Conservation (phyloP, 768 basidiomycete genomes). For the Scleroderma bovista region DNA sequence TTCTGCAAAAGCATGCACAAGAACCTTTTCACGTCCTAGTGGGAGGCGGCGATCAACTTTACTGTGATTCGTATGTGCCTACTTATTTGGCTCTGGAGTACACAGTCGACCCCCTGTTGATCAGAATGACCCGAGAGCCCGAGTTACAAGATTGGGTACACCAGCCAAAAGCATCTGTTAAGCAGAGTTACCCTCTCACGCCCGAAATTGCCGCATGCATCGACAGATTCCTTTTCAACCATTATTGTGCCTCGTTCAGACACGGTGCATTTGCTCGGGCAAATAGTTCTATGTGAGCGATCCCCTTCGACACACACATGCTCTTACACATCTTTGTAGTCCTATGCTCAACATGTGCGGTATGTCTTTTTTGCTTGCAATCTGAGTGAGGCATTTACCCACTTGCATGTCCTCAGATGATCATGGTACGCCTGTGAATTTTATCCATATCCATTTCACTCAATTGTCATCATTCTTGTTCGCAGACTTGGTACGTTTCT, state of each 20-base stretch:
- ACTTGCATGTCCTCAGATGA: slow-evolving; percentile 48
- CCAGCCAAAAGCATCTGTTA: slow-evolving; percentile 50
- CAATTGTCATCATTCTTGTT: slow-evolving; percentile 14
- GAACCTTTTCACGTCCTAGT: slow-evolving; percentile 87
- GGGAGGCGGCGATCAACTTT: slow-evolving; percentile 92
- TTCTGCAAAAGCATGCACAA: slow-evolving; percentile 76
- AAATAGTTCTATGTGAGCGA: slow-evolving; percentile 79
- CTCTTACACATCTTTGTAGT: slow-evolving; percentile 22
- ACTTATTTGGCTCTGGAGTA: background rate
- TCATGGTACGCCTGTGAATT: slow-evolving; percentile 49
- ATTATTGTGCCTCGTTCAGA: slow-evolving; percentile 84
- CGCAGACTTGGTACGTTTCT: slow-evolving; percentile 41
- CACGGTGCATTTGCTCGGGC: slow-evolving; percentile 87
- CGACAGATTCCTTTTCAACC: slow-evolving; percentile 86
- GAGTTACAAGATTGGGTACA: slow-evolving; percentile 85
- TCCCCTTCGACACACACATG: background rate
- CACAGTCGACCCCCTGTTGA: slow-evolving; percentile 1
- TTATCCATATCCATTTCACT: slow-evolving; percentile 1
- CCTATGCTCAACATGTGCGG: slow-evolving; percentile 88
- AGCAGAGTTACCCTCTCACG: slow-evolving; percentile 54
- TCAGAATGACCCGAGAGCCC: slow-evolving; percentile 76
- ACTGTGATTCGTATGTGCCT: slow-evolving; percentile 66
- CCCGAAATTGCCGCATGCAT: slow-evolving; percentile 70
- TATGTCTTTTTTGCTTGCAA: slow-evolving; percentile 26
- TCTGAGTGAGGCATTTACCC: background rate